phyloP scores from a whole-genome alignment of 2,329 filamentous ascomycete genomes.

The Thermothelomyces thermophilus region DNA sequence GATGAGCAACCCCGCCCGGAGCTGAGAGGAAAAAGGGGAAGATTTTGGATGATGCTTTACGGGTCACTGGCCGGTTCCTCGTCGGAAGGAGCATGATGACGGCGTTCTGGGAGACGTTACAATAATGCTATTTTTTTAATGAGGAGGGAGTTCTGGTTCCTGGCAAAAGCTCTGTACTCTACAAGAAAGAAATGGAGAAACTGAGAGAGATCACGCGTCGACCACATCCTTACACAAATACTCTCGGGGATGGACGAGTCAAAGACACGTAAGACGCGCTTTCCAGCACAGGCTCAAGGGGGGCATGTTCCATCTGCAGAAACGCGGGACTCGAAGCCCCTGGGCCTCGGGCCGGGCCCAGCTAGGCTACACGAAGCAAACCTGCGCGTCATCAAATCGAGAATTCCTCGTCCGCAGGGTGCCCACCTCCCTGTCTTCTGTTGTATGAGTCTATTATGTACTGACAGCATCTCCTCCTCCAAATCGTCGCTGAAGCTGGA shows the following conservation, averaged over 20 bases:
- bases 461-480: not conserved
- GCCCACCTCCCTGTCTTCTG: not conserved
- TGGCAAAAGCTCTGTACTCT: not conserved
- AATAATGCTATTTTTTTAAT: slow-evolving; percentile 21
- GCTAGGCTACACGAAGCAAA: slow-evolving; percentile 5
- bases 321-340: slow-evolving; percentile 2
- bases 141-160: not conserved
- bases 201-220: slow-evolving; percentile 5
- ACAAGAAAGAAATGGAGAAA: not conserved
- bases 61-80: not conserved
- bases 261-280: no score
- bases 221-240: not conserved
- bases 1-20: not conserved
- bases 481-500: not conserved
- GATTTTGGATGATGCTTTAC: not conserved
- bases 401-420: slow-evolving; percentile 1
- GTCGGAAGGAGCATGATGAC: not conserved
- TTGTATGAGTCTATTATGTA: slow-evolving; percentile 2
- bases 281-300: no score
- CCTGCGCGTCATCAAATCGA: slow-evolving; percentile 8
- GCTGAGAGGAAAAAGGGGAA: not conserved
- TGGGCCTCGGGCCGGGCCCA: not conserved
- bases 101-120: slow-evolving; percentile 17
- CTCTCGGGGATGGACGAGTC: no score
- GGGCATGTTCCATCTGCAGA: slow-evolving; percentile 7